Base-by-base conservation (phyloP, 306 rosid genomes). In the Medicago lupulina region DNA sequence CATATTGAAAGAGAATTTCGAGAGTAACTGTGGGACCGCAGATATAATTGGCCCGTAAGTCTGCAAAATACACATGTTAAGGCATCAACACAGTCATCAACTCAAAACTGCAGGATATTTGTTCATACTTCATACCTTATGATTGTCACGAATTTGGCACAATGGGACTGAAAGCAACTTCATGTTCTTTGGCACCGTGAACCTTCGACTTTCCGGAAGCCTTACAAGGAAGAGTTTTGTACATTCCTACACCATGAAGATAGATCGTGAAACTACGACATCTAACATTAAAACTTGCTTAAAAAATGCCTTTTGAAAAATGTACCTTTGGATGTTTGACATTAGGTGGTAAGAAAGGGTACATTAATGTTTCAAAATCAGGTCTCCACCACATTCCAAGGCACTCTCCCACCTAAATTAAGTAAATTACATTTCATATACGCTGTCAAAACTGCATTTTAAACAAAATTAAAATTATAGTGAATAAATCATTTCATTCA, bases 371-470 rank as follows among this genome's bases (percentile, higher is more conserved):
- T 75, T 89, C 96, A 13, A 90, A 94, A 76, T 92, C 92, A 50
- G 89, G 84, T 67, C 86, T 88, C 97, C 97, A 90, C 97, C 95
- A 92, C 87, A 82, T 86, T 73, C 94, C 98, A 67, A 94, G 93
- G 73, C 93, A 89, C 73, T 92, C 96, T 16, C 90, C 89, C 43
- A 94, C 95, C 98, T 94, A 70, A 57, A 74, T 31, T 72, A 72
- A 58, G 57, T 41, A 47, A 55, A 62, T 15, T 36, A 43, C 0
- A 31, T 44, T 58, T 82, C 31, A 25, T 25, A 25, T 28, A 28
- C 4, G 4, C 31, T 28, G 4, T 28, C 31, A 28, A 28, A 28
- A 28, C 31, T 28, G 31, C 31, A 28, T 28, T 28, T 28, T 28
- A 1, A 28, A 28, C n/a, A 28, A 28, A 28, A 28, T 3, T 3